phyloP scores from a whole-genome alignment of 352 stramenopile species.

The Pythium folliculosum region DNA sequence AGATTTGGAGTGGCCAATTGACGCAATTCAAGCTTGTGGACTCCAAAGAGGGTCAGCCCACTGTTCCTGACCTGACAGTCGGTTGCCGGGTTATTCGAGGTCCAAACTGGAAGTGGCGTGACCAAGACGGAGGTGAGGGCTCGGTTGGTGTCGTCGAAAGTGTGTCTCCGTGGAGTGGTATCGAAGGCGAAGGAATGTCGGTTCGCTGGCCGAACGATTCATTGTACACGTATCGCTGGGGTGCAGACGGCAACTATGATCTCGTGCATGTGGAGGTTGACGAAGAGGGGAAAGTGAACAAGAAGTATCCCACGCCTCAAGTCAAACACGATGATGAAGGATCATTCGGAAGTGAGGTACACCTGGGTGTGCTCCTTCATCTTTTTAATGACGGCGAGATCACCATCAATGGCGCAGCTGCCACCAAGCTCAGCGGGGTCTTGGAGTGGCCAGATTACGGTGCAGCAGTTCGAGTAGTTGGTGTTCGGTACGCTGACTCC shows the following conservation, averaged over 20 bases:
- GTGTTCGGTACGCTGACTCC: conserved; percentile 52
- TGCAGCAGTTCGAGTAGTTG: conserved; percentile 69
- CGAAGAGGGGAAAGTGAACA: conserved; percentile 71
- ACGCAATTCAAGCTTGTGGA: conserved; percentile 67
- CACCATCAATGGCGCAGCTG: not conserved
- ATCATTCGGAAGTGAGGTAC: conserved; percentile 70
- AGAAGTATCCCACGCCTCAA: conserved; percentile 70
- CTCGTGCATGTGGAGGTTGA: conserved; percentile 85
- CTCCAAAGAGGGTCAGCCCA: conserved; percentile 43
- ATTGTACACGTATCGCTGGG: conserved; percentile 88
- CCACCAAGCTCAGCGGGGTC: conserved; percentile 50
- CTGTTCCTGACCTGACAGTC: conserved; percentile 65
- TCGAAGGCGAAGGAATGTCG: conserved; percentile 89
- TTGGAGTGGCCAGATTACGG: conserved; percentile 88
- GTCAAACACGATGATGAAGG: conserved; percentile 73
- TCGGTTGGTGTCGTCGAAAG: conserved; percentile 82
- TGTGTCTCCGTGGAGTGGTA: conserved; percentile 85
- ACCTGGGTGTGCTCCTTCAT: conserved; percentile 80
- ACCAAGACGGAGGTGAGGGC: conserved; percentile 87
- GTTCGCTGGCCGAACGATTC: conserved; percentile 89
- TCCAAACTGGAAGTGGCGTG: conserved; percentile 89
- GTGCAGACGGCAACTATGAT: conserved; percentile 87
- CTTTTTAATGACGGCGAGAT: conserved; percentile 39
- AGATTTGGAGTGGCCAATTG: conserved; percentile 77
- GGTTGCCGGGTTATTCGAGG: conserved; percentile 89